phyloP scores from a whole-genome alignment of 1,139 yeast species.

The Lodderomyces theae region DNA sequence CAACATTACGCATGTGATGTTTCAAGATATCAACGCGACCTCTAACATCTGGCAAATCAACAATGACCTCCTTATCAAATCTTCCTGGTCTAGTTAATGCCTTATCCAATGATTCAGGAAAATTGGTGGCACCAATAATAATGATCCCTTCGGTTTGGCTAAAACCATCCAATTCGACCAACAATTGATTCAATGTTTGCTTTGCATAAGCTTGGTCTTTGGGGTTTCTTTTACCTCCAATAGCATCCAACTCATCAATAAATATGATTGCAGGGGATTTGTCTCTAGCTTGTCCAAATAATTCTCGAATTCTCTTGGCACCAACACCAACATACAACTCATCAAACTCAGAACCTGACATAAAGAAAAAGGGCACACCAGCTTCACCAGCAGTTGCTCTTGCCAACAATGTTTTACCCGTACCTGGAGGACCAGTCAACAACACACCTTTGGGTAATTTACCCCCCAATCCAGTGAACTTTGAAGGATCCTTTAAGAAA shows the following conservation, averaged over 20 bases:
- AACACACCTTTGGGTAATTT: conserved; percentile 95
- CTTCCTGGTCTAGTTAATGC: conserved; percentile 98
- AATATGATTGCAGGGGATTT: conserved; percentile 96
- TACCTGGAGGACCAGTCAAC: conserved; percentile 98
- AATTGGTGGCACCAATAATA: conserved; percentile 96
- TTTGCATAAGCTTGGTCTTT: conserved; percentile 97
- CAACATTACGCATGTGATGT: conserved; percentile 91
- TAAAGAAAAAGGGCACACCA: conserved; percentile 96
- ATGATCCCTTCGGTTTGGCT: conserved; percentile 91
- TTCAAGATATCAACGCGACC: conserved; percentile 91
- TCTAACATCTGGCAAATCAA: conserved; percentile 95
- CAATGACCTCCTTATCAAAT: conserved; percentile 93
- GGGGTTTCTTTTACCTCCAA: conserved; percentile 97
- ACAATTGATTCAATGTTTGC: conserved; percentile 91
- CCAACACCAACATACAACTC: conserved; percentile 99
- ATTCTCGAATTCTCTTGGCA: conserved; percentile 93
- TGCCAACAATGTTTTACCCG: conserved; percentile 96
- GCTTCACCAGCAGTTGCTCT: conserved; percentile 99
- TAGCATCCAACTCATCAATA: conserved; percentile 87
- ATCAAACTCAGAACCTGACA: conserved; percentile 98
- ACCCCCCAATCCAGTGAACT: conserved; percentile 95
- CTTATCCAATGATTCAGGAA: conserved; percentile 94
- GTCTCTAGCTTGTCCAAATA: conserved; percentile 88
- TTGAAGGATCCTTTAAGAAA: conserved; percentile 91
- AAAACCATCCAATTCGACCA: conserved; percentile 96